phyloP scores from a whole-genome alignment of 371 early-diverging fungal species.

The Haplosporangium sp. region DNA sequence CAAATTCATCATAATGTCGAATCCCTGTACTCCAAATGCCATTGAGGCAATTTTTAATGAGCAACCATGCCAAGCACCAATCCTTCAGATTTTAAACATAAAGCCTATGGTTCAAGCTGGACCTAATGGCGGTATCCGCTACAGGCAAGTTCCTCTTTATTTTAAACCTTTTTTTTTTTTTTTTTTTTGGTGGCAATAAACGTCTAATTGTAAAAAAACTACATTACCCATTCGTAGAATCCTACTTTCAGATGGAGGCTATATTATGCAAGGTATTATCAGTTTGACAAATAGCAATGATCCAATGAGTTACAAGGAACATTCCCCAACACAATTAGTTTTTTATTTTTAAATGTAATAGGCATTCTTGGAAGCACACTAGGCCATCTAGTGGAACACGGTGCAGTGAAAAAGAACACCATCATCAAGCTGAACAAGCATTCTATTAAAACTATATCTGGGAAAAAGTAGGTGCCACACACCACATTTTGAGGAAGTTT shows the following conservation, averaged over 20 bases:
- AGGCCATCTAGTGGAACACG: slow-evolving; percentile 62
- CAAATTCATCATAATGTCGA: slow-evolving; percentile 34
- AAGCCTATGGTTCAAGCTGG: slow-evolving; percentile 57
- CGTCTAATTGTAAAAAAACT: slow-evolving; percentile 5
- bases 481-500: neutral
- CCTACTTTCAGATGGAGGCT: slow-evolving; percentile 76
- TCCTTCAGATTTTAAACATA: slow-evolving; percentile 76
- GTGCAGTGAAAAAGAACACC: slow-evolving; percentile 62
- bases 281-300: neutral
- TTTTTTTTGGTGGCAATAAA: slow-evolving; percentile 28
- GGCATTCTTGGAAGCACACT: slow-evolving; percentile 75
- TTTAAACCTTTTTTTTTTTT: too few relatives aligned
- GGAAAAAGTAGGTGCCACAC: slow-evolving; percentile 59
- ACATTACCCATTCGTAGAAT: slow-evolving; percentile 56
- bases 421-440: slow-evolving; percentile 65
- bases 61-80: slow-evolving; percentile 52
- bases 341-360: slow-evolving; percentile 22
- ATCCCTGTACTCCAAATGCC: slow-evolving; percentile 57
- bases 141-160: slow-evolving; percentile 58
- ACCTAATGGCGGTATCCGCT: slow-evolving; percentile 58
- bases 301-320: neutral
- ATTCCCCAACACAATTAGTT: neutral
- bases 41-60: slow-evolving; percentile 61
- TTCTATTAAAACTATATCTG: slow-evolving; percentile 66
- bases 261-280: slow-evolving; percentile 73